phyloP scores from a whole-genome alignment of 2,329 filamentous ascomycete genomes.

The Keithomyces neogunnii region DNA sequence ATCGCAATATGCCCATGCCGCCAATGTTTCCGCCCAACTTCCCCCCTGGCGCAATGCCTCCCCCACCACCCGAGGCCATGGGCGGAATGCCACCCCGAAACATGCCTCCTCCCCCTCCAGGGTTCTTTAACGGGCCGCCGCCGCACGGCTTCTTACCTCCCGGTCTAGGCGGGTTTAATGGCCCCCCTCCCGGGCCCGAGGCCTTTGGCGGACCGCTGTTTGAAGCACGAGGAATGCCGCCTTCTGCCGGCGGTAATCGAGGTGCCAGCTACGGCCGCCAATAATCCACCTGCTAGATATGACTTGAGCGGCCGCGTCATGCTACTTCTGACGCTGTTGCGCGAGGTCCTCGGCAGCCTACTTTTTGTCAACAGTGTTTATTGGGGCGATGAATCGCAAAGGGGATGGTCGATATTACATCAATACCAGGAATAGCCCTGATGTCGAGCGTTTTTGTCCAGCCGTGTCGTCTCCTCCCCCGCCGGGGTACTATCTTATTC shows the following conservation, averaged over 20 bases:
- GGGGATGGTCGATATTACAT: background rate
- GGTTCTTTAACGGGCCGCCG: slow-evolving; percentile 44
- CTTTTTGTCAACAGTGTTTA: background rate
- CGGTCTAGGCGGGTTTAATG: slow-evolving; percentile 48
- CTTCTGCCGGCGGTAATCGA: slow-evolving; percentile 33
- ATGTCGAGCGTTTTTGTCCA: background rate
- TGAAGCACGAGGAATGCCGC: slow-evolving; percentile 47
- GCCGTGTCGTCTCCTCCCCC: background rate
- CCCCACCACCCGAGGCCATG: slow-evolving; percentile 37
- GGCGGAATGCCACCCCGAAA: slow-evolving; percentile 42
- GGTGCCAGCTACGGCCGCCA: slow-evolving; percentile 25
- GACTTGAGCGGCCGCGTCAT: background rate
- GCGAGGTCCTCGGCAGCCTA: background rate
- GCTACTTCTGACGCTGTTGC: background rate
- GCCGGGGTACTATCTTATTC: background rate
- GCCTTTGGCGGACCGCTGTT: slow-evolving; percentile 40
- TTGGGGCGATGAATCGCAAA: background rate
- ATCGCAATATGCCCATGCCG: slow-evolving; percentile 39
- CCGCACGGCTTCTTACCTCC: slow-evolving; percentile 46
- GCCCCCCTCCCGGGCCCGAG: slow-evolving; percentile 37
- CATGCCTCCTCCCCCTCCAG: slow-evolving; percentile 48
- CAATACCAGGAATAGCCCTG: background rate
- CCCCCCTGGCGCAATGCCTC: slow-evolving; percentile 36
- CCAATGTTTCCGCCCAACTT: slow-evolving; percentile 57
- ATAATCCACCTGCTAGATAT: slow-evolving; percentile 7